phyloP scores from a whole-genome alignment of 1,284 basidiomycete genomes.

The Cystobasidium slooffiae region DNA sequence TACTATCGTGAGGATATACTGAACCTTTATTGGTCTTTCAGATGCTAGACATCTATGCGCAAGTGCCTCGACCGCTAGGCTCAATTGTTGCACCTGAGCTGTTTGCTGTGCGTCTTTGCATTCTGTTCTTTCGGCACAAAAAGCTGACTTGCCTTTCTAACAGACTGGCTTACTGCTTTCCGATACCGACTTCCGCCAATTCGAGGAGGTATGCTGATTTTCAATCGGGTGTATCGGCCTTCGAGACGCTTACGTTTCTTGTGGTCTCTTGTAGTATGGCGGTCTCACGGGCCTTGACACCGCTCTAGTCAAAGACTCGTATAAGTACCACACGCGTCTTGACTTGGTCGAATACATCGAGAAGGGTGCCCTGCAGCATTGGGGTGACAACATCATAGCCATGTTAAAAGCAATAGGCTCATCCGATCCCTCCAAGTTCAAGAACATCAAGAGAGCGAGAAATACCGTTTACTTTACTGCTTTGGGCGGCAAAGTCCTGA shows the following conservation, averaged over 20 bases:
- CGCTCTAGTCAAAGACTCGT: conserved; percentile 90
- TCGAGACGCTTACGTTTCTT: too few species aligned
- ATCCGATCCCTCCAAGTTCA: conserved; percentile 68
- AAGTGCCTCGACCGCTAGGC: conserved; percentile 86
- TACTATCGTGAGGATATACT: not conserved
- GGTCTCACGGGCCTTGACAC: conserved; percentile 68
- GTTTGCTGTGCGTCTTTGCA: conserved; percentile 63
- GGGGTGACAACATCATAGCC: conserved; percentile 87
- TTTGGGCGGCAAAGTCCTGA: conserved; percentile 69
- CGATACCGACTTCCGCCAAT: conserved; percentile 95
- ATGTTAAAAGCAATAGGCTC: conserved; percentile 72
- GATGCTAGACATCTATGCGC: conserved; percentile 89
- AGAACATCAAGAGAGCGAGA: conserved; percentile 67
- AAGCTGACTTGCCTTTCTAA: not conserved
- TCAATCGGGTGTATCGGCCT: too few species aligned
- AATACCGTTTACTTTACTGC: conserved; percentile 69
- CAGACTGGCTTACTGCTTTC: conserved; percentile 85
- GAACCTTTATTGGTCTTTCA: conserved; percentile 27
- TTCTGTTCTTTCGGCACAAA: not conserved
- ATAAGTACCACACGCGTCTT: conserved; percentile 61
- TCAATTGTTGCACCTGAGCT: conserved; percentile 92
- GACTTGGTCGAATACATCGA: conserved; percentile 82
- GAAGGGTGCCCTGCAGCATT: conserved; percentile 78
- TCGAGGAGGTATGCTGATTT: conserved; percentile 62
- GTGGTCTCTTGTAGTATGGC: conserved; percentile 66